phyloP scores from a whole-genome alignment of 2,329 filamentous ascomycete genomes.

The Epichloe glyceriae region DNA sequence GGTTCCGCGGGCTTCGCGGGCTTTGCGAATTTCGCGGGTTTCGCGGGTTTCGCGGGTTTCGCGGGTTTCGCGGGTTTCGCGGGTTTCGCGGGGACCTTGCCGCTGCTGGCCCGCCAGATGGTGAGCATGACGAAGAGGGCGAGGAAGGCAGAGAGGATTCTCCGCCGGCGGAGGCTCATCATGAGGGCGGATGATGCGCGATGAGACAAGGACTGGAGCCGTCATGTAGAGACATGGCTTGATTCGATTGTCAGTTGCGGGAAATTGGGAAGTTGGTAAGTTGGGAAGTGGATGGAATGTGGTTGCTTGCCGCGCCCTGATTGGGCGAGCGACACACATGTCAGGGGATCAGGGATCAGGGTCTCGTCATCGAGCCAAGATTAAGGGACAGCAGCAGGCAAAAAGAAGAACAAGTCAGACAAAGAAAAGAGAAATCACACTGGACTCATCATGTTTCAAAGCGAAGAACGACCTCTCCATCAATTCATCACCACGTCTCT shows the following conservation, averaged over 20 bases:
- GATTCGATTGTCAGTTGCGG: neutral
- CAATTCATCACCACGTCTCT: too few species aligned
- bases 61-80: neutral
- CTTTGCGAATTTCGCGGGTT: neutral
- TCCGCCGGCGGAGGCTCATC: slow-evolving; percentile 5
- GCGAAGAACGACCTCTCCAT: too few species aligned
- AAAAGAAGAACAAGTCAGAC: too few species aligned
- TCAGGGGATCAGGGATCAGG: too few species aligned
- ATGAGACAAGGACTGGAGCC: neutral
- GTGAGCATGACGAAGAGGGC: slow-evolving; percentile 4
- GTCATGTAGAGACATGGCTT: neutral
- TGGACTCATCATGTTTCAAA: too few species aligned
- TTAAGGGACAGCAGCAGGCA: too few species aligned
- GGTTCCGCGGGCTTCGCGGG: slow-evolving; percentile 1
- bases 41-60: neutral
- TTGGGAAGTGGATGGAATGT: neutral
- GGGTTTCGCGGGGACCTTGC: neutral
- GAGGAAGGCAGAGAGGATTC: slow-evolving; percentile 3
- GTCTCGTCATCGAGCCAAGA: too few species aligned
- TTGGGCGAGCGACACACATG: neutral
- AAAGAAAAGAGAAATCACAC: too few species aligned
- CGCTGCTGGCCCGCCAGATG: slow-evolving; percentile 2
- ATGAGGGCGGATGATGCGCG: slow-evolving; percentile 1
- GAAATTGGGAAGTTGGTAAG: too few species aligned
- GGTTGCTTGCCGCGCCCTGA: neutral